These are phyloP conservation scores for Termitomyces sp. DNA, from an alignment of 768 basidiomycete species.

Conservation along the genomic window DNA sequence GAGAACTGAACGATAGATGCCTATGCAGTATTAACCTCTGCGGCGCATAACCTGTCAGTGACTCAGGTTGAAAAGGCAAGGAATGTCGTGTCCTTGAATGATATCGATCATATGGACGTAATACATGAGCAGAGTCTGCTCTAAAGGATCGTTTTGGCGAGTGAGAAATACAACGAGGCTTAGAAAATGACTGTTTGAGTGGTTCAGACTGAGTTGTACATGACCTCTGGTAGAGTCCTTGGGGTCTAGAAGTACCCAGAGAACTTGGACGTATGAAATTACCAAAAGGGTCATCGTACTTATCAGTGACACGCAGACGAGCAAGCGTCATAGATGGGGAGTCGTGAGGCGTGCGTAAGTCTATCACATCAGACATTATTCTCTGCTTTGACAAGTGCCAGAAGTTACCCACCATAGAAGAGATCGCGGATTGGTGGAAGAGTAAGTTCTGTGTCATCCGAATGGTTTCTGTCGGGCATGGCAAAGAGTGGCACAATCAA, in stretches of 20 bases:
- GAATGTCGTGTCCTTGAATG: not conserved
- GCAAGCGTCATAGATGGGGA: conserved; percentile 37
- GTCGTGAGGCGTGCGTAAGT: conserved; percentile 16
- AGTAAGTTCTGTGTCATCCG: conserved; percentile 34
- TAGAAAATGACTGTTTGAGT: not conserved
- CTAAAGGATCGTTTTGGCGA: not conserved
- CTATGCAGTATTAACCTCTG: not conserved
- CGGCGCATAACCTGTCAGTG: not conserved
- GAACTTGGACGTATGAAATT: conserved; percentile 5
- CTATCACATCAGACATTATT: conserved; percentile 3
- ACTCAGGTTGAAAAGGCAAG: not conserved
- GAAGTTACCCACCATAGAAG: conserved; percentile 43
- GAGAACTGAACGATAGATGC: not conserved
- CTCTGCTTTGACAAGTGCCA: not conserved
- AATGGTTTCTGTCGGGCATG: conserved; percentile 26
- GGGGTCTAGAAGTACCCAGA: not conserved
- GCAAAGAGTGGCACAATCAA: not conserved
- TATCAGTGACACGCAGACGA: conserved; percentile 36
- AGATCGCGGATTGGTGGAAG: conserved; percentile 70
- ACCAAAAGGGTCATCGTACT: conserved; percentile 19
- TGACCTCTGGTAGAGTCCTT: not conserved
- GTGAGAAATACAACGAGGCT: not conserved
- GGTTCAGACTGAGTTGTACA: not conserved
- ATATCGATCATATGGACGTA: not conserved
- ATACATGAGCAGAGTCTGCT: not conserved